A percentile compares a stretch with the other conserved stretches of the same genome.
Conservation (phyloP, 257 asterid genomes). For the Lycium ferocissimum region DNA sequence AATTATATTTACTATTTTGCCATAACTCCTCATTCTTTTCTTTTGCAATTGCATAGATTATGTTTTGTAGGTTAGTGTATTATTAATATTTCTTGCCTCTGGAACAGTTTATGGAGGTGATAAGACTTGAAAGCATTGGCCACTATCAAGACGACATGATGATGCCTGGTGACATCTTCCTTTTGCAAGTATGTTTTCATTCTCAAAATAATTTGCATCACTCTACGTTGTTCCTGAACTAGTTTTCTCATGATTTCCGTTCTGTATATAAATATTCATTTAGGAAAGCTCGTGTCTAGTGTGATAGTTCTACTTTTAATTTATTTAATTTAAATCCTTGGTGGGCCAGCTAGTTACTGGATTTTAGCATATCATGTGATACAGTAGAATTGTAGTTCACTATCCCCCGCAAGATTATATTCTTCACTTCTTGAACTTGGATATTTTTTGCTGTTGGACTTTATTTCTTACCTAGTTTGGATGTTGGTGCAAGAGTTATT, state of each 20-base stretch:
- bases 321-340: background rate
- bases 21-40: background rate
- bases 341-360: background rate
- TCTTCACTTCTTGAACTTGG: background rate
- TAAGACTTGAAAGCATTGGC: constrained; percentile 84
- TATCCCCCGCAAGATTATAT: background rate
- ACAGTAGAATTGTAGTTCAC: background rate
- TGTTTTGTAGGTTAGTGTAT: background rate
- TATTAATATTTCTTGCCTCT: constrained; percentile 28
- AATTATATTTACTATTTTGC: background rate
- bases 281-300: background rate
- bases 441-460: background rate
- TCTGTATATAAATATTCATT: background rate
- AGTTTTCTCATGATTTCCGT: background rate
- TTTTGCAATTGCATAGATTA: background rate
- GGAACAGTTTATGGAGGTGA: constrained; percentile 93
- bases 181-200: constrained; percentile 74
- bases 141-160: constrained; percentile 76
- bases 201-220: background rate
- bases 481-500: background rate
- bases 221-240: background rate
- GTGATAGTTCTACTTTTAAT: background rate
- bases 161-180: constrained; percentile 86
- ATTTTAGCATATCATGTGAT: background rate
- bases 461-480: background rate